Evolutionary conservation across 345 rosid genomes (phyloP).

Genomic region (Luvunga scandens): DNA sequence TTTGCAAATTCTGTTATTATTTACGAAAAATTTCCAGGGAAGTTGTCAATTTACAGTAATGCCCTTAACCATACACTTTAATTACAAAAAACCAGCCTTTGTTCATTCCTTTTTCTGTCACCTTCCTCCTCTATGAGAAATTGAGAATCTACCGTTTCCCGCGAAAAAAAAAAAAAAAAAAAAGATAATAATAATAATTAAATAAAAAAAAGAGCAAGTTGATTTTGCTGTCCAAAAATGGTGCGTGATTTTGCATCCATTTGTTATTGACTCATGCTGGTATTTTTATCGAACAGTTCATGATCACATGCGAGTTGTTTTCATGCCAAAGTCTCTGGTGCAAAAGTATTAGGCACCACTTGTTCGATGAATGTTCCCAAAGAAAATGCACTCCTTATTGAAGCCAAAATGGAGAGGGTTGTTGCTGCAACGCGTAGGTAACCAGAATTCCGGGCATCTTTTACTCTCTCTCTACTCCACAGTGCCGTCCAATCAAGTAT

Average conservation of each 20-base stretch:
- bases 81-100: background rate
- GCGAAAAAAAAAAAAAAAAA: background rate
- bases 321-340: too few relatives aligned
- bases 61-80: background rate
- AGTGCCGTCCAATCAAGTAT: constrained; percentile 5
- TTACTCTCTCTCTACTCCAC: constrained; percentile 25
- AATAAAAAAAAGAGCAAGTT: background rate
- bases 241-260: background rate
- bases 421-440: constrained; percentile 3
- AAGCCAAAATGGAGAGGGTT: constrained; percentile 20
- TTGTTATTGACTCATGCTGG: background rate
- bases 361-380: constrained; percentile 50
- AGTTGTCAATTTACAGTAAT: background rate
- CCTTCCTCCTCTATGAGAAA: background rate
- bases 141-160: background rate
- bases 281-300: background rate
- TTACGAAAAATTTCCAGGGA: background rate
- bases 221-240: background rate
- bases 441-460: constrained; percentile 7
- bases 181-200: too few relatives aligned
- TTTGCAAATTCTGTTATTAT: background rate
- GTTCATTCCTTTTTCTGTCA: background rate
- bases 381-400: constrained; percentile 32
- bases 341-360: background rate
- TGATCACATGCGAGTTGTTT: background rate